Evolutionary conservation across 2,329 filamentous ascomycete genomes (phyloP).

Genomic region (Chaetomiaceae sp.): DNA sequence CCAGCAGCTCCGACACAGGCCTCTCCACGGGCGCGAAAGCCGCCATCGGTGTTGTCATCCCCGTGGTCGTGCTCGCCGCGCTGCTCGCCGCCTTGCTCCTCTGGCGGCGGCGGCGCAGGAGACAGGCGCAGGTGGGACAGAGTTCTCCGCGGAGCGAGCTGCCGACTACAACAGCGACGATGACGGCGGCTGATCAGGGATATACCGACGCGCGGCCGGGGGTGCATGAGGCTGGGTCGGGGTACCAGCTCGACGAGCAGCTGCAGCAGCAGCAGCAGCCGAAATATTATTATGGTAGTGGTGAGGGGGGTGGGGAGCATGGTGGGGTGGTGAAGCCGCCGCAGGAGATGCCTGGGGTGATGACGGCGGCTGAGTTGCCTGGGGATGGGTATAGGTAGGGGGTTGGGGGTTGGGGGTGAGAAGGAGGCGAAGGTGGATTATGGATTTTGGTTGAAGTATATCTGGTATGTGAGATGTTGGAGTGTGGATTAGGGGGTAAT

Average conservation of each 20-base stretch:
- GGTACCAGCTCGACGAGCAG: too few relatives aligned
- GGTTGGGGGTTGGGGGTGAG: not conserved
- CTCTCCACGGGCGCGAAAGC: constrained; percentile 6
- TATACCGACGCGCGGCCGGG: too few relatives aligned
- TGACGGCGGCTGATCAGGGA: too few relatives aligned
- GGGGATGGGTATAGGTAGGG: too few relatives aligned
- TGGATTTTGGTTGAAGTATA: not conserved
- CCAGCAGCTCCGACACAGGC: not conserved
- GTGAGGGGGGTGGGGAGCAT: too few relatives aligned
- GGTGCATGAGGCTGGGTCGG: too few relatives aligned
- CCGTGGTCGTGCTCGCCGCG: constrained; percentile 6
- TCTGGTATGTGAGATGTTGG: too few relatives aligned
- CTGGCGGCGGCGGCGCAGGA: not conserved
- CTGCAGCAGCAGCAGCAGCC: too few relatives aligned
- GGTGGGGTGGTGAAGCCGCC: not conserved
- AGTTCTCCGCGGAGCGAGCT: not conserved
- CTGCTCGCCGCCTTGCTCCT: not conserved
- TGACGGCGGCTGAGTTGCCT: not conserved
- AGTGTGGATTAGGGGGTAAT: too few relatives aligned
- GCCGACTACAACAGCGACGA: not conserved
- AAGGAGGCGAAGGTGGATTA: not conserved
- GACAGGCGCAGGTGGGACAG: not conserved
- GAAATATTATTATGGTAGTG: too few relatives aligned
- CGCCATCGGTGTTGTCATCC: constrained; percentile 7
- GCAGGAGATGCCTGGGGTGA: not conserved